A percentile compares a stretch with the other conserved stretches of the same genome.
Conservation (phyloP, 148 eudicot species). For the Silene conica region DNA sequence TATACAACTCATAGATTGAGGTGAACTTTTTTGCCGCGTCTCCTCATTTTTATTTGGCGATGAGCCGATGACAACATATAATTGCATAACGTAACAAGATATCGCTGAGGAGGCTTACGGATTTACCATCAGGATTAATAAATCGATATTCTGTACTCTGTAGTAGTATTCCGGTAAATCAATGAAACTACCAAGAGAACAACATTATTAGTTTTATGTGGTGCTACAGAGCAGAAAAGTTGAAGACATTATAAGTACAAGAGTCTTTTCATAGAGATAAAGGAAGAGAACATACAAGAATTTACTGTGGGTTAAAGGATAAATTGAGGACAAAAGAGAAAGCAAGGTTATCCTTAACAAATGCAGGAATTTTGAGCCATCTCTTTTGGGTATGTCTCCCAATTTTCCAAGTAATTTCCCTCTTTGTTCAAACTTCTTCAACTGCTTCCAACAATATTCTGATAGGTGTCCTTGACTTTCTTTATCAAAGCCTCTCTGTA, state of each 20-base stretch:
- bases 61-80: no score
- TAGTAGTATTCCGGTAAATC: background rate
- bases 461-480: conserved; percentile 58
- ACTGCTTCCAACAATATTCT: conserved; percentile 68
- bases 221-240: conserved; percentile 12
- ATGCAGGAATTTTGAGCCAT: conserved; percentile 14
- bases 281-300: conserved; percentile 20
- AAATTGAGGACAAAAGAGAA: conserved; percentile 18
- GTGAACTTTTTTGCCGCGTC: no score
- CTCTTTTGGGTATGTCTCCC: conserved; percentile 27
- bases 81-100: no score
- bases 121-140: no score
- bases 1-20: no score
- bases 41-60: no score
- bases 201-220: conserved; percentile 15
- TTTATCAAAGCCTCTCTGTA: conserved; percentile 70
- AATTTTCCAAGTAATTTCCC: conserved; percentile 15
- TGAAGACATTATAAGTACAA: conserved; percentile 22
- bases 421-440: conserved; percentile 18
- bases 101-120: no score
- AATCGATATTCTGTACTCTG: no score
- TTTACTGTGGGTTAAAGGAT: conserved; percentile 28
- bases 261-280: conserved; percentile 5
- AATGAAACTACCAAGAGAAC: conserved; percentile 12
- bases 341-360: conserved; percentile 4